These are phyloP conservation scores for Amesomyces nigricolor DNA, from an alignment of 2,329 filamentous ascomycete genomes.

Conservation along the genomic window DNA sequence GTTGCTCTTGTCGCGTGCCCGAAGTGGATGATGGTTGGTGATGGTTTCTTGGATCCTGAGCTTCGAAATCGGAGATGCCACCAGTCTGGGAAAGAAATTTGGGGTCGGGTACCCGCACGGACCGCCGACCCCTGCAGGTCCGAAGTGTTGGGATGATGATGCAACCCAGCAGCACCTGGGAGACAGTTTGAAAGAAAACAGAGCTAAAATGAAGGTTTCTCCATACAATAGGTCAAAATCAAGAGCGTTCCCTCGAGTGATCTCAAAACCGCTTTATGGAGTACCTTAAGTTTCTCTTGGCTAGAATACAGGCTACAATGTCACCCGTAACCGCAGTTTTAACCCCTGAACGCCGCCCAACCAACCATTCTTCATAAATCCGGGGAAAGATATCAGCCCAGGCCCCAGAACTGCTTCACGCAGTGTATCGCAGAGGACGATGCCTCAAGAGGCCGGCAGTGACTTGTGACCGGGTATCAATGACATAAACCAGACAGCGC, in stretches of 20 bases:
- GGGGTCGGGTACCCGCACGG: conserved; percentile 17
- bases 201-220: too few relatives aligned
- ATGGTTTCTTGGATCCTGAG: not conserved
- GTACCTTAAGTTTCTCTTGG: not conserved
- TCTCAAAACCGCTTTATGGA: not conserved
- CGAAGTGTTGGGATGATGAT: not conserved
- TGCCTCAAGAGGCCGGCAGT: conserved; percentile 1
- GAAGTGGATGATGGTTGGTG: conserved; percentile 1
- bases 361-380: conserved; percentile 21
- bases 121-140: conserved; percentile 1
- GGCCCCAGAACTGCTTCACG: conserved; percentile 6
- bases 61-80: conserved; percentile 12
- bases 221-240: too few relatives aligned
- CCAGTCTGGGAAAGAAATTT: conserved; percentile 19
- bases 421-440: not conserved
- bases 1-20: conserved; percentile 10
- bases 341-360: conserved; percentile 27
- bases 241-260: too few relatives aligned
- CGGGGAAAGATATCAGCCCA: conserved; percentile 15
- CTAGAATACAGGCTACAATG: conserved; percentile 16
- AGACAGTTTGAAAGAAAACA: too few relatives aligned
- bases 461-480: conserved; percentile 16
- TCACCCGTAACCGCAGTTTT: conserved; percentile 19
- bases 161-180: not conserved
- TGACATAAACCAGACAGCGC: conserved; percentile 12